These are phyloP conservation scores for Lachancea cidri DNA, from an alignment of 805 yeast genomes.

Conservation along the genomic window DNA sequence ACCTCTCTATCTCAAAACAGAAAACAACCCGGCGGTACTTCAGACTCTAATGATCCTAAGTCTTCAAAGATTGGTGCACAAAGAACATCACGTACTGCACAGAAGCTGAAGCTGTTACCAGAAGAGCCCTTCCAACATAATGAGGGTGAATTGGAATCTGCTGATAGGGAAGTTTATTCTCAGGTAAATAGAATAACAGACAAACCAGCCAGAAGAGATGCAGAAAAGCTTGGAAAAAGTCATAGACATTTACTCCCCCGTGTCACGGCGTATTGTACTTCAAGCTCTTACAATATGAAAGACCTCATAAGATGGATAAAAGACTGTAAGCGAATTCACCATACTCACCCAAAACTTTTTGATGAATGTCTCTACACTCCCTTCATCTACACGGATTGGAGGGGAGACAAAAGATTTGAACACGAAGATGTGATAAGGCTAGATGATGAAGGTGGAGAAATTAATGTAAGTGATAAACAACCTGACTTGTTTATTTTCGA, in stretches of 20 bases:
- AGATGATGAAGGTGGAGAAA: slow-evolving; percentile 94
- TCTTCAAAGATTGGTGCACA: slow-evolving; percentile 56
- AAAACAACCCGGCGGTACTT: not conserved
- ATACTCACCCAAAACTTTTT: slow-evolving; percentile 79
- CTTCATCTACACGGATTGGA: slow-evolving; percentile 74
- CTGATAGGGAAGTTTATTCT: slow-evolving; percentile 60
- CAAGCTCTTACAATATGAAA: slow-evolving; percentile 86
- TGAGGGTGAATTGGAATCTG: slow-evolving; percentile 12
- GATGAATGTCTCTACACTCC: slow-evolving; percentile 96
- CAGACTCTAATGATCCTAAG: not conserved
- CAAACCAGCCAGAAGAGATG: slow-evolving; percentile 85
- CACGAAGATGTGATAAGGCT: slow-evolving; percentile 54
- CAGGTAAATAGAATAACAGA: slow-evolving; percentile 83
- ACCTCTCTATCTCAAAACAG: not conserved
- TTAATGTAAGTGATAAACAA: slow-evolving; percentile 71
- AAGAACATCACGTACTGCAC: slow-evolving; percentile 68
- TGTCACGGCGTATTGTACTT: slow-evolving; percentile 94
- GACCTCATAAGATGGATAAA: slow-evolving; percentile 82
- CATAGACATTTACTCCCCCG: slow-evolving; percentile 77
- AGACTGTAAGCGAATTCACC: slow-evolving; percentile 66
- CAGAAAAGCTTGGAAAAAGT: slow-evolving; percentile 81
- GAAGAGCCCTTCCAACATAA: slow-evolving; percentile 41
- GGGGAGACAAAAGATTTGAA: slow-evolving; percentile 44
- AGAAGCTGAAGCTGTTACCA: slow-evolving; percentile 66
- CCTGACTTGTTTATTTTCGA: slow-evolving; percentile 87